Evolutionary conservation across 169 alveolate species (phyloP), one percentile per base, ranked within the genome.

Genomic region (Haemoproteus tartakovskyi): DNA sequence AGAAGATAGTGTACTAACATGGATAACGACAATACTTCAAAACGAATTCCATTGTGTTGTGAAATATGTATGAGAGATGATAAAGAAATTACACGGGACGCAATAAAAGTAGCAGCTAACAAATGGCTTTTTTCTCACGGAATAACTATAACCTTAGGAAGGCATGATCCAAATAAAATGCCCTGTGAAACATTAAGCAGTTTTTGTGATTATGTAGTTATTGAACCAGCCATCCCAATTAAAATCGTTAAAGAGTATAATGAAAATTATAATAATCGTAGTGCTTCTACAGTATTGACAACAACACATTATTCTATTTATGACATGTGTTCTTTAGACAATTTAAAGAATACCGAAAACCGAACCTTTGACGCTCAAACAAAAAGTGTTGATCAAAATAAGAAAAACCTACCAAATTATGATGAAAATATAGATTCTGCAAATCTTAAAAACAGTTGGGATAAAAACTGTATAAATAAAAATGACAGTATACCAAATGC

Each of bases 171-270:
- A 9, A 33, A 52, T 40, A 67, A 67, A 27, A 67, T 67, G 3
- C 41, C 41, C 26, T 67, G 82, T 41, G 82, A 67, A 38, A 52
- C 12, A 30, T 52, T 67, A 57, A 67, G 38, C 24, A 67, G 54
- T n/a, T 67, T 37, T 54, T 67, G 82, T 57, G 82, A 67, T 22
- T 67, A 67, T 67, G 54, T 67, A 52, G 63, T 67, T 67, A 67
- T 67, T 3, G 82, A 67, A 33, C 82, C 82, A 14, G 82, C 82
- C 29, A 36, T 67, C 21, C 82, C 82, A 27, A 52, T 67, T 40
- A 67, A 67, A 67, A 67, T 67, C 26, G 50, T 67, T 14, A 67
- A 67, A 22, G 82, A 67, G 24, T 9, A 29, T 27, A 67, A 47
- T 46, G 82, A 24, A 24, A 29, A 11, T 22, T 51, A 22, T 22